Percentiles rank a stretch among this genome's conserved stretches.
These are phyloP conservation scores for Mycocentrospora acerina DNA, from an alignment of 2,329 filamentous ascomycete genomes.

Conservation along the genomic window DNA sequence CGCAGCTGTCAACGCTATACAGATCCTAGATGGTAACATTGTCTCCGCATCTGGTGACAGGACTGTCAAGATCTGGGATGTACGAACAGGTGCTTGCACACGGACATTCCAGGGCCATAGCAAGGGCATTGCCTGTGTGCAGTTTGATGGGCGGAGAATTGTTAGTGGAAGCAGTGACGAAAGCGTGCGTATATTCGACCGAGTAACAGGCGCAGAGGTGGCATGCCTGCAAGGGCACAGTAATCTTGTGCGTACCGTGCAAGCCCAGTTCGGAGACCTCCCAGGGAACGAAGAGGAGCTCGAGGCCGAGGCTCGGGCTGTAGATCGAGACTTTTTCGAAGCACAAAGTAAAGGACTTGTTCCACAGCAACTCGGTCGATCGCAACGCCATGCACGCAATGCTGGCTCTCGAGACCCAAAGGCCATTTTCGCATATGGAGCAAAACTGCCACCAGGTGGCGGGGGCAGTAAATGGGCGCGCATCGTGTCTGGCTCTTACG, in stretches of 20 bases:
- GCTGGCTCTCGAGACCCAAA: conserved; percentile 74
- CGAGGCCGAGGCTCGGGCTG: conserved; percentile 67
- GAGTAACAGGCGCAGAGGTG: conserved; percentile 80
- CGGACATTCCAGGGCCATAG: conserved; percentile 82
- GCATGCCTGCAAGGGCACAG: conserved; percentile 80
- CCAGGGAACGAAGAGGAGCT: conserved; percentile 78
- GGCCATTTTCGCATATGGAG: conserved; percentile 77
- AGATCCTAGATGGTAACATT: conserved; percentile 81
- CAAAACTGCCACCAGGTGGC: conserved; percentile 85
- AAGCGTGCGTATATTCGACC: conserved; percentile 93
- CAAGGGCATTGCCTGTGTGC: conserved; percentile 96
- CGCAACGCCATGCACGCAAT: conserved; percentile 52
- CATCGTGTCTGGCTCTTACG: conserved; percentile 97
- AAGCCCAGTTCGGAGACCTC: conserved; percentile 89
- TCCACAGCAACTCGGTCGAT: conserved; percentile 31
- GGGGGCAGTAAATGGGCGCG: conserved; percentile 85
- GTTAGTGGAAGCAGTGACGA: conserved; percentile 96
- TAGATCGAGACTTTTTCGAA: conserved; percentile 72
- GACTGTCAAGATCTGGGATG: conserved; percentile 92
- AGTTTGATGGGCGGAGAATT: conserved; percentile 90
- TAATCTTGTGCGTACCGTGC: conserved; percentile 87
- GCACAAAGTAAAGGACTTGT: conserved; percentile 52
- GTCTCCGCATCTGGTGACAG: conserved; percentile 95
- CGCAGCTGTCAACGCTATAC: conserved; percentile 94
- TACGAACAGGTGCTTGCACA: conserved; percentile 73